These are phyloP conservation scores for Penicillium occitanis DNA, from an alignment of 2,329 filamentous ascomycete genomes.

Conservation along the genomic window DNA sequence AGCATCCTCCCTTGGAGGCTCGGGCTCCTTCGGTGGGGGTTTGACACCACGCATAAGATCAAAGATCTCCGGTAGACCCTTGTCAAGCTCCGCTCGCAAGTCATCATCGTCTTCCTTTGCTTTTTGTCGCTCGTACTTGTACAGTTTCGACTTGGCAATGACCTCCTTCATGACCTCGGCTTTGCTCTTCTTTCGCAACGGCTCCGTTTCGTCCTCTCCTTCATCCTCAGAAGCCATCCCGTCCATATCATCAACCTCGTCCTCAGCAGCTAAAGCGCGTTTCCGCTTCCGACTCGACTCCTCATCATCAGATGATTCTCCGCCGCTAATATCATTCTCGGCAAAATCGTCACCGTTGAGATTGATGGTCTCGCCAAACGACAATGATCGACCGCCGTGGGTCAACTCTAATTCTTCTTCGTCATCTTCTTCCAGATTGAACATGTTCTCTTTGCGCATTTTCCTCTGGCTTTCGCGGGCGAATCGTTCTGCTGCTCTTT, in stretches of 20 bases:
- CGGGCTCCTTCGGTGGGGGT: constrained; percentile 48
- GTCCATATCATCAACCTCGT: constrained; percentile 46
- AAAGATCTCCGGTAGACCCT: constrained; percentile 75
- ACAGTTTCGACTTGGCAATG: constrained; percentile 91
- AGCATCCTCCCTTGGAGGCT: constrained; percentile 45
- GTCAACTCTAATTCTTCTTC: constrained; percentile 70
- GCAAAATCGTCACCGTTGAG: constrained; percentile 69
- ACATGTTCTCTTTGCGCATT: constrained; percentile 75
- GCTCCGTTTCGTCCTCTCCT: constrained; percentile 57
- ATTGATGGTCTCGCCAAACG: constrained; percentile 56
- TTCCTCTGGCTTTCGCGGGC: constrained; percentile 79
- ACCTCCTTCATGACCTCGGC: constrained; percentile 97
- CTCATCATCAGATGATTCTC: constrained; percentile 44
- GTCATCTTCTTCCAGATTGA: constrained; percentile 86
- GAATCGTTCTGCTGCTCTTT: constrained; percentile 88
- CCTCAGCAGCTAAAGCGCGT: constrained; percentile 44
- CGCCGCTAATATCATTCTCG: constrained; percentile 65
- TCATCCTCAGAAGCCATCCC: constrained; percentile 47
- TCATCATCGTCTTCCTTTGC: constrained; percentile 93
- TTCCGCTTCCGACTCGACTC: constrained; percentile 53
- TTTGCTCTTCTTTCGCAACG: constrained; percentile 88
- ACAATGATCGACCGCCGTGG: constrained; percentile 75
- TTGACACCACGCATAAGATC: constrained; percentile 64
- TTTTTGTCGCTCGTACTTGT: constrained; percentile 92
- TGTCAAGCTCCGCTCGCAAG: constrained; percentile 77